Percentiles rank a stretch among this genome's conserved stretches.
These are phyloP conservation scores for Quercus parvula DNA, from an alignment of 306 rosid genomes.

Conservation along the genomic window DNA sequence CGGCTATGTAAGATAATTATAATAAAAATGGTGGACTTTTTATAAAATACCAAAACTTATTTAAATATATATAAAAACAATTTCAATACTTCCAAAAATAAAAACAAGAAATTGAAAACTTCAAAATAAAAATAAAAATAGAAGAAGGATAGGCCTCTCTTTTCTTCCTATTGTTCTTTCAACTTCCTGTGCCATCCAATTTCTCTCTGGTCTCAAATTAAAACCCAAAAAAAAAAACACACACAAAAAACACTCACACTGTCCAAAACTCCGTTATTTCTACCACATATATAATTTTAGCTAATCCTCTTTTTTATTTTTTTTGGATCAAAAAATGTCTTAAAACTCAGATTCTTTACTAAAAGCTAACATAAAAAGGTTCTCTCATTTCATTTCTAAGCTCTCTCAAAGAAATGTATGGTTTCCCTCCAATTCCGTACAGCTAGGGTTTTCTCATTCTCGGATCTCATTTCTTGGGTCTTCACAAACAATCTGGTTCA, in stretches of 20 bases:
- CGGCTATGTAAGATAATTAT: fast-evolving
- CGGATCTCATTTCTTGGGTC: constrained; percentile 25
- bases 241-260: constrained; percentile 13
- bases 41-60: too few species aligned
- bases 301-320: background rate
- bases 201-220: constrained; percentile 27
- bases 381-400: background rate
- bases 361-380: background rate
- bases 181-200: constrained; percentile 57
- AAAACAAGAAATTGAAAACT: background rate
- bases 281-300: background rate
- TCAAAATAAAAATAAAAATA: background rate
- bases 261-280: constrained; percentile 13
- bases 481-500: constrained; percentile 11
- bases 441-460: constrained; percentile 14
- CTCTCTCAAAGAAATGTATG: constrained; percentile 14
- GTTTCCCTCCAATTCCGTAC: constrained; percentile 20
- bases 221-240: constrained; percentile 23
- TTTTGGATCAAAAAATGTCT: background rate
- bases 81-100: too few species aligned
- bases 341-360: background rate
- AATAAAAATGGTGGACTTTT: too few species aligned
- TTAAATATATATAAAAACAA: too few species aligned
- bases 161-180: constrained; percentile 29
- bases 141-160: constrained; percentile 21